Evolutionary conservation across 148 eudicot genomes (phyloP).

Genomic region (Spergularia bocconei): DNA sequence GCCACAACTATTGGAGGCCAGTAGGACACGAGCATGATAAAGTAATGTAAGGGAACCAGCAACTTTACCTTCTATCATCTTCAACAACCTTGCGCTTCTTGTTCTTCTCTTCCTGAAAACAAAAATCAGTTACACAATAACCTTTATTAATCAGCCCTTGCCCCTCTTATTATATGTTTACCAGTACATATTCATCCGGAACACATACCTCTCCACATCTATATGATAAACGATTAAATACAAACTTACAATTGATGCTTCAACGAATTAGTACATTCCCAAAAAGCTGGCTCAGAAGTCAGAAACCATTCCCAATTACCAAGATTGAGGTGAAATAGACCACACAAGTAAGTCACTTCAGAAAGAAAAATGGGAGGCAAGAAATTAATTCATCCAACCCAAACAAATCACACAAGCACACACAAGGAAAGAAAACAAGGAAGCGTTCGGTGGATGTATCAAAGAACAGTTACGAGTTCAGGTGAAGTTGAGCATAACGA

Average conservation of each 20-base stretch:
- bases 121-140: slow-evolving; percentile 18
- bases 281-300: slow-evolving; percentile 21
- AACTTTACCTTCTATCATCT: slow-evolving; percentile 68
- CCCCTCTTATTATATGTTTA: not conserved
- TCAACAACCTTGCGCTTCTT: slow-evolving; percentile 63
- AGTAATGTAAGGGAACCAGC: not conserved
- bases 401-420: slow-evolving; percentile 11
- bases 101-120: slow-evolving; percentile 75
- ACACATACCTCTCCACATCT: not conserved
- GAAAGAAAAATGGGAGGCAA: slow-evolving; percentile 6
- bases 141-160: not conserved
- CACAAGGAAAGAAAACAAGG: not conserved
- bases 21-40: not conserved
- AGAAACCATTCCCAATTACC: slow-evolving; percentile 17
- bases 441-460: not conserved
- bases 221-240: slow-evolving; percentile 6
- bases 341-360: slow-evolving; percentile 1
- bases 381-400: not conserved
- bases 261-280: slow-evolving; percentile 22
- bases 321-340: not conserved
- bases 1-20: not conserved
- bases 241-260: slow-evolving; percentile 27
- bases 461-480: not conserved
- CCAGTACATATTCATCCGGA: not conserved
- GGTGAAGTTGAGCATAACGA: not conserved